Conservation (phyloP, 441 rosid genomes). For the Mallotus japonicus region DNA sequence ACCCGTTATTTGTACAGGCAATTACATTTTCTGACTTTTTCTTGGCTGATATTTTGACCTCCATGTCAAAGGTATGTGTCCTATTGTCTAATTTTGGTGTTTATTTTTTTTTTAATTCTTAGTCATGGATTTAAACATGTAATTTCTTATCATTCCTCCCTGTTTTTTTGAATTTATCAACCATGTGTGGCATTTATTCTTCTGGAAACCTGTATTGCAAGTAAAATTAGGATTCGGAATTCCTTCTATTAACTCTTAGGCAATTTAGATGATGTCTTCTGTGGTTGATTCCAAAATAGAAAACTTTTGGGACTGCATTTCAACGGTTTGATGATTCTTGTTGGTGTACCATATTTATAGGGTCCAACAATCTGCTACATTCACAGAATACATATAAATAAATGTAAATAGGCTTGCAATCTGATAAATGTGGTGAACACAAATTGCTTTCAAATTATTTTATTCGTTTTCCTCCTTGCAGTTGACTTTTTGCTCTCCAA, state of each 20-base stretch:
- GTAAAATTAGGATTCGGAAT: background rate
- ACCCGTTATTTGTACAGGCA: slow-evolving; percentile 50
- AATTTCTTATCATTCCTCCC: background rate
- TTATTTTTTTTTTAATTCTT: background rate
- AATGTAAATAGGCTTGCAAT: background rate
- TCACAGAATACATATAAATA: background rate
- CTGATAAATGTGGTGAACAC: background rate
- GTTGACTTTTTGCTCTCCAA: background rate
- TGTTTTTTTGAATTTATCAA: background rate
- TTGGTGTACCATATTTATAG: background rate
- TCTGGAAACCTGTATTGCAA: background rate
- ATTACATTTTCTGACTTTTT: slow-evolving; percentile 89
- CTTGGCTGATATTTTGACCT: slow-evolving; percentile 92
- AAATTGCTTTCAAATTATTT: background rate
- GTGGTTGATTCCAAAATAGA: background rate
- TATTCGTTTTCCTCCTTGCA: background rate
- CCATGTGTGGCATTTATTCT: background rate
- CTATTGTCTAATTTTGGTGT: background rate
- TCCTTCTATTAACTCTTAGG: background rate
- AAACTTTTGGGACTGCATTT: background rate
- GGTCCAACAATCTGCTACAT: background rate
- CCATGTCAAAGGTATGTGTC: slow-evolving; percentile 87
- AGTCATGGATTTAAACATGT: background rate
- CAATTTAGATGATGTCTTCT: background rate
- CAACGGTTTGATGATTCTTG: background rate